phyloP scores from a whole-genome alignment of 108 stramenopile genomes.

The Skeletonema marinoi region DNA sequence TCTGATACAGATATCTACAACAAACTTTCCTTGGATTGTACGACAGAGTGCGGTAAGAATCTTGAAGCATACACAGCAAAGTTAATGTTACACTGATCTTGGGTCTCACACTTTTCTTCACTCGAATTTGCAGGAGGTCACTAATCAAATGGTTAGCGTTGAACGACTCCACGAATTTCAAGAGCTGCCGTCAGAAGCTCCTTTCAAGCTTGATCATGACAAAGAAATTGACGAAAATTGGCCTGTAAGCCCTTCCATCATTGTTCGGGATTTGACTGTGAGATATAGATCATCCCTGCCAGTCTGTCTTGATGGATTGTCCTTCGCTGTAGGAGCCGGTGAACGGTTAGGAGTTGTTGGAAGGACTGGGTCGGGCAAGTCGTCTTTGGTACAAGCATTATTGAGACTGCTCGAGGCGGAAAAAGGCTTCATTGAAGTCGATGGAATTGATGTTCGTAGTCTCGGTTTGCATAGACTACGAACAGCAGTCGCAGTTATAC shows the following conservation, averaged over 20 bases:
- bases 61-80: no score
- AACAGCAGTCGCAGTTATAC: slow-evolving; percentile 19
- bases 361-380: slow-evolving; percentile 42
- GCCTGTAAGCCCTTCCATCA: slow-evolving; percentile 73
- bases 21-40: slow-evolving; percentile 76
- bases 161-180: slow-evolving; percentile 77
- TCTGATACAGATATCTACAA: slow-evolving; percentile 59
- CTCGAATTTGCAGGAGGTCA: slow-evolving; percentile 80
- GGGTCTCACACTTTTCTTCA: slow-evolving; percentile 45
- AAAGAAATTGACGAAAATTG: slow-evolving; percentile 57
- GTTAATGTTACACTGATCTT: slow-evolving; percentile 62
- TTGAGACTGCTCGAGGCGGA: slow-evolving; percentile 60
- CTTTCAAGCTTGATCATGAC: slow-evolving; percentile 56
- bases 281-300: slow-evolving; percentile 80
- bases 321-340: slow-evolving; percentile 71
- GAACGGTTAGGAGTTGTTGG: slow-evolving; percentile 63
- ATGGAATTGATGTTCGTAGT: slow-evolving; percentile 5
- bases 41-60: slow-evolving; percentile 61
- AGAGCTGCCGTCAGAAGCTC: slow-evolving; percentile 72
- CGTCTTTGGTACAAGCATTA: slow-evolving; percentile 42
- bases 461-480: slow-evolving; percentile 21
- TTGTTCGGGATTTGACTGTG: slow-evolving; percentile 58
- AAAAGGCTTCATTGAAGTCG: slow-evolving; percentile 17
- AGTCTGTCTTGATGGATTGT: slow-evolving; percentile 66
- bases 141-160: slow-evolving; percentile 92